A percentile compares a stretch with the other conserved stretches of the same genome.
phyloP scores from a whole-genome alignment of 108 stramenopile genomes.

The Cyclotella kingstonii region DNA sequence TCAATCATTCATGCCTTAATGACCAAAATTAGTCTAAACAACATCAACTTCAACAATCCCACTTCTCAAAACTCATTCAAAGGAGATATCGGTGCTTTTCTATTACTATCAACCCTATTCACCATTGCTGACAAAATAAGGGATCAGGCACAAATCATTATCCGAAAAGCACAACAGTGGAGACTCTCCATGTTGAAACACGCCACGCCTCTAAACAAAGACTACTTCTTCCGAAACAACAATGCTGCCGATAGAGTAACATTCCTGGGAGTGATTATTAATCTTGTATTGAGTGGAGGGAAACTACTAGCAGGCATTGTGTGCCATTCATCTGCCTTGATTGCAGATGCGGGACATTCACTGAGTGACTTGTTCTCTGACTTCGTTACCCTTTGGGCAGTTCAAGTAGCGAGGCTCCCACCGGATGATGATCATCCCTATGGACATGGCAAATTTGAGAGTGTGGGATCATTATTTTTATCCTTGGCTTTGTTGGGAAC shows the following conservation, averaged over 20 bases:
- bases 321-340: slow-evolving; percentile 82
- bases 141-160: slow-evolving; percentile 33
- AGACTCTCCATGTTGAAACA: slow-evolving; percentile 49
- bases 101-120: slow-evolving; percentile 21
- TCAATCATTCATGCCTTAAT: neutral
- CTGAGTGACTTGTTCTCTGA: slow-evolving; percentile 89
- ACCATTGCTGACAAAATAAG: slow-evolving; percentile 39
- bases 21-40: neutral
- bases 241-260: slow-evolving; percentile 85
- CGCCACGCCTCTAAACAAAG: slow-evolving; percentile 41
- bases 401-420: slow-evolving; percentile 80
- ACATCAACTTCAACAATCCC: neutral
- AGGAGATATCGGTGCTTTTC: slow-evolving; percentile 44
- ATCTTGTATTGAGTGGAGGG: slow-evolving; percentile 70
- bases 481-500: slow-evolving; percentile 87
- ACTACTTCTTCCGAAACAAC: slow-evolving; percentile 53
- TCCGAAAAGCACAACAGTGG: slow-evolving; percentile 41
- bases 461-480: slow-evolving; percentile 89
- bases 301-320: slow-evolving; percentile 79
- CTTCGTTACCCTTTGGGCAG: slow-evolving; percentile 92
- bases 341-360: slow-evolving; percentile 97
- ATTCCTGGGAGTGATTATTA: slow-evolving; percentile 78
- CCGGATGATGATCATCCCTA: slow-evolving; percentile 94
- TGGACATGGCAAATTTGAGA: slow-evolving; percentile 97
- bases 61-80: neutral